Evolutionary conservation across 2,329 filamentous ascomycete genomes (phyloP).

Genomic region (Colletotrichum chlorophyti): DNA sequence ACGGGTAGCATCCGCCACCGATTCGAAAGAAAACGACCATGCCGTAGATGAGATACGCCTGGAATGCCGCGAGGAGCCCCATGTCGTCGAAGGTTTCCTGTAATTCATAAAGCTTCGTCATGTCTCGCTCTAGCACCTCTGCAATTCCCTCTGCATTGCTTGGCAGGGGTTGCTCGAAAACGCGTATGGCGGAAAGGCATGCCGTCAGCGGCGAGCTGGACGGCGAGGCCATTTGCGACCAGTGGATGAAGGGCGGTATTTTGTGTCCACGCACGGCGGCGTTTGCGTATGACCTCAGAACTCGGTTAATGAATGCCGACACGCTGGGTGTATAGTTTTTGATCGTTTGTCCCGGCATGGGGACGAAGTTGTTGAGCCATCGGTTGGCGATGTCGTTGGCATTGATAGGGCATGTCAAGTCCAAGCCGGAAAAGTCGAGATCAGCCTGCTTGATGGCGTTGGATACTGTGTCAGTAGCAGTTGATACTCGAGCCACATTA

Average conservation of each 20-base stretch:
- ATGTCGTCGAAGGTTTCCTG: slow-evolving; percentile 35
- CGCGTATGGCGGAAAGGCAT: slow-evolving; percentile 48
- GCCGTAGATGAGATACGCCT: slow-evolving; percentile 60
- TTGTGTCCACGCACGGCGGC: slow-evolving; percentile 43
- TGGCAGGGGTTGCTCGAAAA: slow-evolving; percentile 44
- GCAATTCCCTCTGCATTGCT: slow-evolving; percentile 36
- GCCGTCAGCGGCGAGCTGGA: slow-evolving; percentile 43
- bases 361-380: slow-evolving; percentile 56
- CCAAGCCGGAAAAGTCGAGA: slow-evolving; percentile 42
- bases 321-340: slow-evolving; percentile 49
- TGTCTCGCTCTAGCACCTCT: slow-evolving; percentile 47
- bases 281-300: slow-evolving; percentile 52
- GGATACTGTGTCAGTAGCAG: too few relatives aligned
- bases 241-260: slow-evolving; percentile 52
- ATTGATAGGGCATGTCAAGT: slow-evolving; percentile 53
- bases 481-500: too few relatives aligned
- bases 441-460: neutral
- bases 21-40: slow-evolving; percentile 54
- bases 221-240: slow-evolving; percentile 38
- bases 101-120: slow-evolving; percentile 45
- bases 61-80: slow-evolving; percentile 50
- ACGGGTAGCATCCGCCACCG: slow-evolving; percentile 32
- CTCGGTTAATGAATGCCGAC: slow-evolving; percentile 45
- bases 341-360: slow-evolving; percentile 46
- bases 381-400: slow-evolving; percentile 54